Conservation (phyloP, 805 yeast species). For the Kuraishia borneana region DNA sequence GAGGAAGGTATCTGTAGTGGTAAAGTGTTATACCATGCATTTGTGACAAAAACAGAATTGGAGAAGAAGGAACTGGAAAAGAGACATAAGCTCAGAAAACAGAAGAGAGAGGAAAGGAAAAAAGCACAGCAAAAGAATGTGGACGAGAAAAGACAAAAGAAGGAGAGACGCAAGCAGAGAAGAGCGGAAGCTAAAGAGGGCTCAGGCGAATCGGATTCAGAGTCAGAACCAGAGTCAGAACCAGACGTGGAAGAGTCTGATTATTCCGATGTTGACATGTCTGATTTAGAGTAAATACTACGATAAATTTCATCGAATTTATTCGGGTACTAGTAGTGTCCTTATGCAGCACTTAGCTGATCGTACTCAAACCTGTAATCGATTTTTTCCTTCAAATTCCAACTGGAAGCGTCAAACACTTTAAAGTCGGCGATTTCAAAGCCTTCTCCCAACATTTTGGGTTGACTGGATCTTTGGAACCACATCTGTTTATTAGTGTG, state of each 20-base stretch:
- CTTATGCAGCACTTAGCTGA: conserved; percentile 7
- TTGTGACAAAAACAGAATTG: conserved; percentile 46
- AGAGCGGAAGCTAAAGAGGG: conserved; percentile 26
- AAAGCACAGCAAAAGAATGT: conserved; percentile 74
- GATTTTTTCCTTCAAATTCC: conserved; percentile 29
- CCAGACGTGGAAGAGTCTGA: conserved; percentile 13
- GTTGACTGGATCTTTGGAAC: conserved; percentile 27
- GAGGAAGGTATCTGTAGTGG: conserved; percentile 91
- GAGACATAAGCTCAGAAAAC: conserved; percentile 50
- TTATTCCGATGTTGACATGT: background rate
- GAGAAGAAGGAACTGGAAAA: conserved; percentile 56
- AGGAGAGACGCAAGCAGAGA: conserved; percentile 53
- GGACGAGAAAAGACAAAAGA: conserved; percentile 59
- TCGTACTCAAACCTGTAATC: conserved; percentile 27
- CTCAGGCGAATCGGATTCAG: too few relatives aligned
- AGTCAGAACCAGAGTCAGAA: too few relatives aligned
- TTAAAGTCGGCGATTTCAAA: conserved; percentile 32
- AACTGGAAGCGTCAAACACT: conserved; percentile 29
- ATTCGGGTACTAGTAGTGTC: background rate
- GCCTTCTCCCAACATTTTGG: conserved; percentile 24
- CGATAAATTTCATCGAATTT: too few relatives aligned
- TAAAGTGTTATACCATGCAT: conserved; percentile 76
- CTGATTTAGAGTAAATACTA: background rate
- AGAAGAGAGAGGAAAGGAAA: conserved; percentile 60
- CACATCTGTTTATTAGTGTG: conserved; percentile 20